Evolutionary conservation across 768 basidiomycete genomes (phyloP), one percentile per base, ranked within the genome.

Genomic region (Strobilomyces dryophilus): DNA sequence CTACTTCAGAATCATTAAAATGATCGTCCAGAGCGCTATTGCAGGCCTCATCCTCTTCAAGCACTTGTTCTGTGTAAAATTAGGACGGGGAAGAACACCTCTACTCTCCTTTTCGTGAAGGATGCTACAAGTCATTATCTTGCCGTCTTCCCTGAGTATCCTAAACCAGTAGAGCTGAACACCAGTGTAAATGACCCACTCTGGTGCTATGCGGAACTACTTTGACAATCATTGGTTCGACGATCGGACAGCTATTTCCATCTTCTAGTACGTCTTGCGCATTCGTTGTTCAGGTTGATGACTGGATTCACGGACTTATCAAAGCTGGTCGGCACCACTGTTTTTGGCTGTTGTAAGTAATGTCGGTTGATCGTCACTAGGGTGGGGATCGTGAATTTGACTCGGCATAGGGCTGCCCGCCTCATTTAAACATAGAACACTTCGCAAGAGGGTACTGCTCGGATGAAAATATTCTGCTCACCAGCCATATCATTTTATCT

Each of bases 91-190:
- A 26, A 69, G 74, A 45, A 69, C 72, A 1, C 77, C 74, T 0
- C 59, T 79, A 8, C 55, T 76, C 12, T 53, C 67, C 6, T 56
- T 79, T 64, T 79, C 14, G 66, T 76, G 59, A 71, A 73, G n/a
- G 79, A 80, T 60, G 73, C 78, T 8, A 71, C 73, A 3, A 73
- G 74, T 67, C 73, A 75, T 1, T 78, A 75, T 60, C 41, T 74
- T 31, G 43, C 73, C 4, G 54, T 78, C 9, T 74, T 76, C 52
- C 49, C 79, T 78, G 50, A 57, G 56, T 56, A 39, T n/a, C 21
- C 24, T 20, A 6, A 8, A 8, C 21, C 45, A 12, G 21, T 17
- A 5, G 11, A 18, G 27, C 20, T 39, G 42, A 41, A 49, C 14
- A 12, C 12, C 8, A 17, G 4, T 17, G 17, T 26, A 15, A 39